phyloP scores from a whole-genome alignment of 2,329 filamentous ascomycete species.

The Cytospora chrysosperma region DNA sequence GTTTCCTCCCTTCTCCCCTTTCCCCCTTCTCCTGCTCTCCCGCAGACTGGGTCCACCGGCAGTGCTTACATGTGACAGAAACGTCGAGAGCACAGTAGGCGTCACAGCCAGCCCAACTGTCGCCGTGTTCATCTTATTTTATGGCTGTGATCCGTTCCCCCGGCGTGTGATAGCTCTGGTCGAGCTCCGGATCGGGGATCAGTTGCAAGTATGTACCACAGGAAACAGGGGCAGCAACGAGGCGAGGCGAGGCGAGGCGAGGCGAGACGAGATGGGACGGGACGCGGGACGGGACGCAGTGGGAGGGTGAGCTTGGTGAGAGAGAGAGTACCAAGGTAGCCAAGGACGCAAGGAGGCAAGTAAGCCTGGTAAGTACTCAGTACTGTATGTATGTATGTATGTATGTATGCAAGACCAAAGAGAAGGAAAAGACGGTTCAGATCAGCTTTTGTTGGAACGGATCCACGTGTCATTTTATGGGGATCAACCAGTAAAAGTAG shows the following conservation, averaged over 20 bases:
- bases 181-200: not conserved
- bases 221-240: too few species aligned
- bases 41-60: not conserved
- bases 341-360: too few species aligned
- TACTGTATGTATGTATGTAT: too few species aligned
- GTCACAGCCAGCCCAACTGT: conserved; percentile 81
- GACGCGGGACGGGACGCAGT: not conserved
- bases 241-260: too few species aligned
- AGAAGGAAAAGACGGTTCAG: not conserved
- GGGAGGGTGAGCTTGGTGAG: not conserved
- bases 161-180: not conserved
- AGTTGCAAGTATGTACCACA: not conserved
- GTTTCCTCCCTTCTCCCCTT: too few species aligned
- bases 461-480: conserved; percentile 12
- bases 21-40: too few species aligned
- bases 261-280: not conserved
- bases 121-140: conserved; percentile 70
- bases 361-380: too few species aligned
- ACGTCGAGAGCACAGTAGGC: conserved; percentile 82
- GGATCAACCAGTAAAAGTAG: conserved; percentile 2
- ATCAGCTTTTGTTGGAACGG: too few species aligned
- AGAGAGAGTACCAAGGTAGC: too few species aligned
- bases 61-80: conserved; percentile 74
- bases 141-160: conserved; percentile 33
- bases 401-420: not conserved